These are phyloP conservation scores for Fimicolochytrium jonesii DNA, from an alignment of 192 early-diverging fungal genomes.

Conservation along the genomic window DNA sequence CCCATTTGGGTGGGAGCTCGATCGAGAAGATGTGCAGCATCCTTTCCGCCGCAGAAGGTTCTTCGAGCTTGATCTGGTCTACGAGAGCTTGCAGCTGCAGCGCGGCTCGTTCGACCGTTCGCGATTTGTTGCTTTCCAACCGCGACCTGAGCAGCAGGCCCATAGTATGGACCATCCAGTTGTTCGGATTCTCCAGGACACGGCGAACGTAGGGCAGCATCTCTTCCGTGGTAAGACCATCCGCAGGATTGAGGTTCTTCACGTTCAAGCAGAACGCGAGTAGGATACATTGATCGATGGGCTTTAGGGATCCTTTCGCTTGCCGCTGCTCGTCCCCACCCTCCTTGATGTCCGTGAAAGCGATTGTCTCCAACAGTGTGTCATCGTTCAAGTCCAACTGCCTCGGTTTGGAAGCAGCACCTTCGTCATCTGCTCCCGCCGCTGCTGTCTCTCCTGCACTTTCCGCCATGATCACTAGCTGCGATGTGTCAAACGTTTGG, in stretches of 20 bases:
- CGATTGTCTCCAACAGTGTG: conserved; percentile 78
- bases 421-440: conserved; percentile 23
- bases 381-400: conserved; percentile 88
- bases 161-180: conserved; percentile 99
- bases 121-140: conserved; percentile 76
- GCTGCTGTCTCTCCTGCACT: conserved; percentile 37
- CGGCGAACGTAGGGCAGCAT: conserved; percentile 92
- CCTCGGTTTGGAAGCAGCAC: conserved; percentile 46
- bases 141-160: conserved; percentile 85
- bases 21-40: conserved; percentile 77
- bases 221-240: conserved; percentile 92
- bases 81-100: conserved; percentile 96
- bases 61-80: conserved; percentile 76
- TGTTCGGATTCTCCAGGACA: conserved; percentile 88
- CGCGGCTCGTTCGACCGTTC: conserved; percentile 84
- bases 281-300: conserved; percentile 85
- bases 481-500: conserved; percentile 82
- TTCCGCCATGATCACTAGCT: conserved; percentile 87
- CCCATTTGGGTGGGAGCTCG: conserved; percentile 88
- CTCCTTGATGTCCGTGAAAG: conserved; percentile 52
- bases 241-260: conserved; percentile 87
- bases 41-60: conserved; percentile 68
- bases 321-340: conserved; percentile 19
- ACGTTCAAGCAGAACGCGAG: conserved; percentile 87
- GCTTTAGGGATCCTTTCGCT: conserved; percentile 38